These are phyloP conservation scores for Tetrahymena malaccensis DNA, from an alignment of 73 alveolate genomes.

Conservation along the genomic window DNA sequence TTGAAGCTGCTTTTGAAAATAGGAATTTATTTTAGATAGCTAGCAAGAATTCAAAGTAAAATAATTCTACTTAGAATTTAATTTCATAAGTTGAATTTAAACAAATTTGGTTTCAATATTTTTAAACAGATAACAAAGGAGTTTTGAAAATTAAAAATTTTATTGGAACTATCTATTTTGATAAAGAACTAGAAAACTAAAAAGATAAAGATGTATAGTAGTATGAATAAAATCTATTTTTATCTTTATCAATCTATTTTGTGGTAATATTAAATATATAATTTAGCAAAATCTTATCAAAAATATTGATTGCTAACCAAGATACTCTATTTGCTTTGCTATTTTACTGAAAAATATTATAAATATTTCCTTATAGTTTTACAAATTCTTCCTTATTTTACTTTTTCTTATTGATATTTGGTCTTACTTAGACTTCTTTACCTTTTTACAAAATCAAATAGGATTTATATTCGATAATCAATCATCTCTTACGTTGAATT, in stretches of 20 bases:
- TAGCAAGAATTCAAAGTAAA: background rate
- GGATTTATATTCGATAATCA: background rate
- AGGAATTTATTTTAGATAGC: background rate
- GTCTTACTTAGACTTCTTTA: background rate
- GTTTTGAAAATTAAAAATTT: no score
- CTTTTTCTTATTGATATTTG: background rate
- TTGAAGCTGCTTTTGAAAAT: background rate
- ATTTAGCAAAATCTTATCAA: no score
- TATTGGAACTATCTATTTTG: no score
- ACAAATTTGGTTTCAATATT: background rate
- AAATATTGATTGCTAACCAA: no score
- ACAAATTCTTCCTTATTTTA: background rate
- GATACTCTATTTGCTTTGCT: no score
- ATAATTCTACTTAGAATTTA: background rate
- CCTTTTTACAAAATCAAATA: background rate
- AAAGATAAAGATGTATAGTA: no score
- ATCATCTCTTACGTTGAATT: background rate
- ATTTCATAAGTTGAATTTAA: background rate
- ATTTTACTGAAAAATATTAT: background rate
- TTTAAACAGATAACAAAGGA: background rate
- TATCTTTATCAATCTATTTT: no score
- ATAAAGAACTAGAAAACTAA: no score
- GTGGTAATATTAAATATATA: no score
- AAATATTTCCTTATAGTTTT: background rate
- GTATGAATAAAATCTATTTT: no score